These are phyloP conservation scores for Lichenothelia convexa DNA, from an alignment of 495 filamentous ascomycete genomes.

Conservation along the genomic window DNA sequence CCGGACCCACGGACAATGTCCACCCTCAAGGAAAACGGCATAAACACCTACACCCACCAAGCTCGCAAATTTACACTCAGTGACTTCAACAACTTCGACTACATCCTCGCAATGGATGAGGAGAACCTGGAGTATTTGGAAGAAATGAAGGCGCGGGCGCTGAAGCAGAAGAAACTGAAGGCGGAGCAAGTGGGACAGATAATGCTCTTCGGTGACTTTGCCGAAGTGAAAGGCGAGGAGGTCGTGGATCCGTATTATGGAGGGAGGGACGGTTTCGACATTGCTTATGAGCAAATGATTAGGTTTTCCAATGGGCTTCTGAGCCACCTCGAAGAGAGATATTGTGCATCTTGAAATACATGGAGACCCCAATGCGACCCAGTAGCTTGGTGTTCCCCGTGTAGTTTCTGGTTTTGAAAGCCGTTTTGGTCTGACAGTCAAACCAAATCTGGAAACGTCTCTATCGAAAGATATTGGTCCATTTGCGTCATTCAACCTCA, in stretches of 20 bases:
- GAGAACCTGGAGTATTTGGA: slow-evolving; percentile 59
- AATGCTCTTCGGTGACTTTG: slow-evolving; percentile 74
- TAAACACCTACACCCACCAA: slow-evolving; percentile 54
- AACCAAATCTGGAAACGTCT: too few relatives aligned
- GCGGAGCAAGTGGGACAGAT: slow-evolving; percentile 32
- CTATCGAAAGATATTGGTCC: too few relatives aligned
- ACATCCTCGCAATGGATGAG: slow-evolving; percentile 86
- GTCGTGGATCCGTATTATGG: slow-evolving; percentile 93
- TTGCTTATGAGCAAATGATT: slow-evolving; percentile 64
- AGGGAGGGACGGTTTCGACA: slow-evolving; percentile 61
- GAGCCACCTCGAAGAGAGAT: slow-evolving; percentile 22
- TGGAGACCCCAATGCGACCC: too few relatives aligned
- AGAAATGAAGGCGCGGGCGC: slow-evolving; percentile 34
- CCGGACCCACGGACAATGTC: slow-evolving; percentile 76
- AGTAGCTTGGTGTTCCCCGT: too few relatives aligned
- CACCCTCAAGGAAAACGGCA: slow-evolving; percentile 55
- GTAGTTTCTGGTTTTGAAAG: too few relatives aligned
- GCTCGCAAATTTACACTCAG: slow-evolving; percentile 53
- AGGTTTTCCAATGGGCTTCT: slow-evolving; percentile 68
- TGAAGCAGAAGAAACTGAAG: slow-evolving; percentile 29
- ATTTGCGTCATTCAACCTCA: too few relatives aligned
- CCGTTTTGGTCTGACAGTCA: too few relatives aligned
- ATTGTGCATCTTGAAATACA: too few relatives aligned
- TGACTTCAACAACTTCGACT: slow-evolving; percentile 77
- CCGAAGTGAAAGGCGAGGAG: slow-evolving; percentile 45